A percentile compares a stretch with the other conserved stretches of the same genome.
Conservation (phyloP, 106 monocot genomes). For the Dactylorhiza incarnata region DNA sequence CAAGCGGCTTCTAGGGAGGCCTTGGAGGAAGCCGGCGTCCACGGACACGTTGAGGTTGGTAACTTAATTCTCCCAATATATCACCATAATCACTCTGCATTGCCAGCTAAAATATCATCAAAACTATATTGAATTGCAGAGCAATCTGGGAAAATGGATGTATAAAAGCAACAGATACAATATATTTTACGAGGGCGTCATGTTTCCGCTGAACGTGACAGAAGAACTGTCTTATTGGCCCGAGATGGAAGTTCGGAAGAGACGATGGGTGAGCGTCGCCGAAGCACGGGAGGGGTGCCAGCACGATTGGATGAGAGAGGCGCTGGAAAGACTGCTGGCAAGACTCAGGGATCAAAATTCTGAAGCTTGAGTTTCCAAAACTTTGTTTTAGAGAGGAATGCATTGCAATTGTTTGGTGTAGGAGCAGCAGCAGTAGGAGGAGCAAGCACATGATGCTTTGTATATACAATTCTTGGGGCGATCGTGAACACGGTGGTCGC, state of each 20-base stretch:
- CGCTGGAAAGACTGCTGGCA: conserved; percentile 26
- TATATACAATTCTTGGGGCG: neutral
- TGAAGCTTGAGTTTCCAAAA: neutral
- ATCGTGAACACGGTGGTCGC: too few species aligned
- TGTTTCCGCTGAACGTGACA: conserved; percentile 56
- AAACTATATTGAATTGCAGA: conserved; percentile 10
- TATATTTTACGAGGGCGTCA: conserved; percentile 36
- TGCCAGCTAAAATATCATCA: neutral
- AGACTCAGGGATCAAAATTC: neutral
- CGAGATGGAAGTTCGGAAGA: conserved; percentile 39
- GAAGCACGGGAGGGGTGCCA: conserved; percentile 33
- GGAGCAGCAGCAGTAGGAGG: neutral
- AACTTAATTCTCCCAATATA: neutral
- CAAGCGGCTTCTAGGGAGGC: conserved; percentile 45
- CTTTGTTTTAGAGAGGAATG: neutral
- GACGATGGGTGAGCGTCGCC: conserved; percentile 43
- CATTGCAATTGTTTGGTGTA: neutral
- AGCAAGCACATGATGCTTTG: neutral
- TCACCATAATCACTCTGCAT: neutral
- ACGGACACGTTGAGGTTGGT: conserved; percentile 36
- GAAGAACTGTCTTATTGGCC: conserved; percentile 42
- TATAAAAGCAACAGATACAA: conserved; percentile 46
- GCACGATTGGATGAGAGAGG: conserved; percentile 46
- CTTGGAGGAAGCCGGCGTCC: conserved; percentile 51
- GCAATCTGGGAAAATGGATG: conserved; percentile 46